Base-by-base conservation (phyloP, 495 filamentous ascomycete species). In the Trichodelitschia bisporula region DNA sequence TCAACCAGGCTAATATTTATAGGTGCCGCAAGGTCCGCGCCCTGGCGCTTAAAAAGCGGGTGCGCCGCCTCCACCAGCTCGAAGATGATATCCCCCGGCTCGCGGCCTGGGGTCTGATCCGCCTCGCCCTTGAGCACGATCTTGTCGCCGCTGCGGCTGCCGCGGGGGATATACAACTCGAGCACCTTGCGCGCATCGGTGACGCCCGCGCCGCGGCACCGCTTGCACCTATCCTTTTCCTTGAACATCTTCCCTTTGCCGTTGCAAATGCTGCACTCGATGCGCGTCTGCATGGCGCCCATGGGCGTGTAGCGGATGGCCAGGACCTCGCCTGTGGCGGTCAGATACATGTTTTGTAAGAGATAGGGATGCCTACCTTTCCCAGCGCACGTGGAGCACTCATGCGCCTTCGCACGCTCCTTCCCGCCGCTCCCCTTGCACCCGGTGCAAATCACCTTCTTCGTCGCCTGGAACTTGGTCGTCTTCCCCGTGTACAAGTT, bases 401-500 rank as follows among this genome's bases (percentile, higher is more conserved):
- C 61, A 48, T 82, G 75, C 27, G 80, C 58, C 51, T 77, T 90
- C 26, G 82, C 73, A 54, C 79, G 82, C 28, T 84, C 74, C 50
- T 92, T 95, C 27, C 82, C 86, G 17, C 86, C 86, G 30, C 60
- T 66, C 12, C 86, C 86, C 45, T 84, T 79, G 59, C 86, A 97
- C 39, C 64, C 57, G 33, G 58, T 57, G 53, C 86, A 97, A 34
- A 92, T 60, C 36, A 92, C 62, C 38, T 91, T 84, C 59, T 93
- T 91, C 40, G 73, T 82, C 48, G 75, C 83, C 15, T 76, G 66
- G 50, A 97, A 89, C 51, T 84, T 84, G 39, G 86, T 83, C 1
- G 86, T 92, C 63, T 95, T 93, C 38, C 86, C 86, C 60, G 91
- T 93, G 56, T 92, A 97, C 15, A 95, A 59, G 42, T 95, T 84